phyloP scores from a whole-genome alignment of 352 stramenopile genomes.

The Phytophthora idaei region DNA sequence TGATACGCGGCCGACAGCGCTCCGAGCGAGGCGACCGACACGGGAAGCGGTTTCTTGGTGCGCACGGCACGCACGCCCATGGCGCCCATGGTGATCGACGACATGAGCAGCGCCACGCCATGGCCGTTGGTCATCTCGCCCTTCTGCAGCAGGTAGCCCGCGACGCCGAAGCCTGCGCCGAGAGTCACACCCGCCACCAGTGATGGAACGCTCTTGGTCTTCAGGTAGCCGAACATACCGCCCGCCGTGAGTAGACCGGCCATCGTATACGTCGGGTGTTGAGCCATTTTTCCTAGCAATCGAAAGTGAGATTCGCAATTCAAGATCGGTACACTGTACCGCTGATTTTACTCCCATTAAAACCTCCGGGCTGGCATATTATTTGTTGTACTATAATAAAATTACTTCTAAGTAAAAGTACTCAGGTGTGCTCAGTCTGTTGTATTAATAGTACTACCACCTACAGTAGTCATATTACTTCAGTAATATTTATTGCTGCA shows the following conservation, averaged over 20 bases:
- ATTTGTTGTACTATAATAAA: too few relatives aligned
- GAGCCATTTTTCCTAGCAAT: slow-evolving; percentile 46
- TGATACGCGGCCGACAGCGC: slow-evolving; percentile 85
- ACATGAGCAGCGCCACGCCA: slow-evolving; percentile 78
- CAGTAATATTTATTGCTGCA: too few relatives aligned
- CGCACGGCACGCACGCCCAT: slow-evolving; percentile 86
- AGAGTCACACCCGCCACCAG: slow-evolving; percentile 84
- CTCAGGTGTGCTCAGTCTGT: too few relatives aligned
- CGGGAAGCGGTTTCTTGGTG: slow-evolving; percentile 74
- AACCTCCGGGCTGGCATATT: background rate
- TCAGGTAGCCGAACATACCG: slow-evolving; percentile 82
- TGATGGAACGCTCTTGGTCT: slow-evolving; percentile 80
- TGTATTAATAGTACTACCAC: too few relatives aligned
- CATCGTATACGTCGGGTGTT: slow-evolving; percentile 89
- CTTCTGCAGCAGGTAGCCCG: slow-evolving; percentile 81
- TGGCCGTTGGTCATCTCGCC: slow-evolving; percentile 86
- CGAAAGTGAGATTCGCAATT: background rate
- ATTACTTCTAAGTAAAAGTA: too few relatives aligned
- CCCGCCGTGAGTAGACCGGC: slow-evolving; percentile 64
- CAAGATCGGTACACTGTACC: slow-evolving; percentile 10
- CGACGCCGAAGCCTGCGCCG: slow-evolving; percentile 77
- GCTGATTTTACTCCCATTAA: background rate
- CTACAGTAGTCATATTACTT: too few relatives aligned
- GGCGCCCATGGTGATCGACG: slow-evolving; percentile 82
- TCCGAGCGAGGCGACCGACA: slow-evolving; percentile 75